Evolutionary conservation across 176 grass and related monocot species (phyloP), one percentile per base, ranked within the genome.

Genomic region (Ensete ventricosum): DNA sequence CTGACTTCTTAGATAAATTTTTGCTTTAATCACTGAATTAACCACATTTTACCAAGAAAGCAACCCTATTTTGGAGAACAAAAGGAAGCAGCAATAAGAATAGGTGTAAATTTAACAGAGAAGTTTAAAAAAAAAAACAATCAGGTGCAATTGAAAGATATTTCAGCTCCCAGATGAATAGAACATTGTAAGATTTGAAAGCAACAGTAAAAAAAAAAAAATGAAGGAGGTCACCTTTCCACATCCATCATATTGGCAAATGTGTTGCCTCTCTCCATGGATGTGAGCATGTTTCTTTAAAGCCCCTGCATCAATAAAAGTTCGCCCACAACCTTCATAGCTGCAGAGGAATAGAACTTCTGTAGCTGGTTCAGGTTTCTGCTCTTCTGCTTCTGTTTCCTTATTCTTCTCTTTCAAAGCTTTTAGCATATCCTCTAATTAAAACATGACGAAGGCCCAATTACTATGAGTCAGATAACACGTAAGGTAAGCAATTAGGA

Each of bases 331-430:
- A 69, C 91, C 88, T 63, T 91, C 95, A 25, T 87, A 99, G 79
- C 82, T 99, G 75, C 95, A 99, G 26, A 99, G 80, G 81, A 94
- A 99, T 52, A 99, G 90, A 74, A 90, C 80, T 70, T 99, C 95
- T 1, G 88, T 93, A 74, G 85, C 84, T 9, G 83, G 90, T 67
- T 94, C 88, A 9, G 85, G 73, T 23, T 84, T 91, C 52, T 79
- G 69, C 65, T 73, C 68, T 73, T 91, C 82, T 62, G 29, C 72
- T 22, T 71, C 90, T 43, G 82, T 78, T 75, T 89, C 78, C 76
- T 84, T 91, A 53, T 73, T 75, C 72, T 85, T 94, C 27, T 83
- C 81, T 82, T 76, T 89, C 27, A 99, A 71, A 86, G 95, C 81
- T 43, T 87, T 78, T 14, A 94, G 78, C 50, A 75, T 94, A 52